Base-by-base conservation (phyloP, 2,329 filamentous ascomycete genomes). In the Rhexocercosporidium sp. region DNA sequence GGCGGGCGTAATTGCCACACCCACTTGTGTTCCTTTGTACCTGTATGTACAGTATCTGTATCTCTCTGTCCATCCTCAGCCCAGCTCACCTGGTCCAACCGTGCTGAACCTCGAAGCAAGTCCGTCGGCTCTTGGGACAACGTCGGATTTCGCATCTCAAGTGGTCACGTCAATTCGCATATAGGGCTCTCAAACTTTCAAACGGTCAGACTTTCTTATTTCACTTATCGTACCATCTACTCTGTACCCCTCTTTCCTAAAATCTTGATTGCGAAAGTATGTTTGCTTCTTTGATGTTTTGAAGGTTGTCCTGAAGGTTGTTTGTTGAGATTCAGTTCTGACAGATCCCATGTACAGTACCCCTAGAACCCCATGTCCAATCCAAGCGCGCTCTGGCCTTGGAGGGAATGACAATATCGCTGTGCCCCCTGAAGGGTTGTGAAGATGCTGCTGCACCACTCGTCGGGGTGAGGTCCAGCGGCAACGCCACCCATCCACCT, bases 341-440 rank as follows among this genome's bases (percentile, higher is more conserved):
- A 29, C 22, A 37, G 9, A 4, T 31, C 29, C 4, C 29, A 31
- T 31, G 29, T 31, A 31, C 29, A 12, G 47, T 44, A 29, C 61
- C 27, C 61, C 51, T 57, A 25, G n/a, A n/a, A 34, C 61, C 61
- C 61, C 61, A 57, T 56, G 61, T 57, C 61, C 18, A 16, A n/a
- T 14, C 49, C 37, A 64, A 51, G 47, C 34, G 61, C 61, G 49
- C 49, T 34, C 8, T 54, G 39, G 49, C 49, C 25, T 11, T 54
- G 39, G 22, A 64, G 5, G 25, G 1, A 3, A 49, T 3, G 25
- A 49, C 12, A 49, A 49, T 56, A 44, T 4, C 11, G 41, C 47
- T 31, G 51, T 64, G 61, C 61, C 37, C 37, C 39, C 34, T 54
- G 16, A 20, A 56, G 37, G 57, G 46, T 25, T 51, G 47, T 29